Percentiles rank a stretch among this genome's conserved stretches.
These are phyloP conservation scores for Sphenostylis stenocarpa DNA, from an alignment of 306 rosid genomes.

Conservation along the genomic window DNA sequence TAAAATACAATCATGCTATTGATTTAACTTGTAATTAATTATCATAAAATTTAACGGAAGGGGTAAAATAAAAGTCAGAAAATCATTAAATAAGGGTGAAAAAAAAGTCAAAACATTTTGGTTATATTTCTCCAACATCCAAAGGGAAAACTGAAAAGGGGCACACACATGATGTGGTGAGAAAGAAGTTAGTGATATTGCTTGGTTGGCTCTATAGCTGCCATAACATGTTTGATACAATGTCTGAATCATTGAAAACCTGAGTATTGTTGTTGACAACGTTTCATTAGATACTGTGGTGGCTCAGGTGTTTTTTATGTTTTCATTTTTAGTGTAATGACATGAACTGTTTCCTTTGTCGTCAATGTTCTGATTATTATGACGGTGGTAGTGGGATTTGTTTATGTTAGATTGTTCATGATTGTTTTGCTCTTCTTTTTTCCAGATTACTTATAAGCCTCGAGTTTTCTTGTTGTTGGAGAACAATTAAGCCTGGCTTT, in stretches of 20 bases:
- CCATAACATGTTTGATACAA: conserved; percentile 22
- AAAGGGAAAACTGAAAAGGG: neutral
- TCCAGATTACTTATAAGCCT: conserved; percentile 22
- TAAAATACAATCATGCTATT: neutral
- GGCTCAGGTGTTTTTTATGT: neutral
- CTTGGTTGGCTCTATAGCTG: neutral
- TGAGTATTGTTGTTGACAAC: neutral
- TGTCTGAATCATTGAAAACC: neutral
- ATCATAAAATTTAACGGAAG: too few relatives aligned
- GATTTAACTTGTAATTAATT: too few relatives aligned
- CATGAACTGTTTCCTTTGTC: conserved; percentile 9
- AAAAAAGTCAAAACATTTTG: too few relatives aligned
- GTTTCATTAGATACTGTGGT: neutral
- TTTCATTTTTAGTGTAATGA: neutral
- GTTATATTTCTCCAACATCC: neutral
- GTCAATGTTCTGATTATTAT: neutral
- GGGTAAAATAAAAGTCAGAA: neutral
- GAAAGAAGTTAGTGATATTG: neutral
- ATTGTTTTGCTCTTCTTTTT: neutral
- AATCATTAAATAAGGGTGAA: neutral
- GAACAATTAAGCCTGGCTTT: conserved; percentile 27
- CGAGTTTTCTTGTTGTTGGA: neutral
- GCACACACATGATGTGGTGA: neutral
- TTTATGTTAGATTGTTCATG: conserved; percentile 2
- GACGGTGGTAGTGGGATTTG: neutral